Evolutionary conservation across 2,329 filamentous ascomycete species (phyloP).

Genomic region (Neofusicoccum cordaticola): DNA sequence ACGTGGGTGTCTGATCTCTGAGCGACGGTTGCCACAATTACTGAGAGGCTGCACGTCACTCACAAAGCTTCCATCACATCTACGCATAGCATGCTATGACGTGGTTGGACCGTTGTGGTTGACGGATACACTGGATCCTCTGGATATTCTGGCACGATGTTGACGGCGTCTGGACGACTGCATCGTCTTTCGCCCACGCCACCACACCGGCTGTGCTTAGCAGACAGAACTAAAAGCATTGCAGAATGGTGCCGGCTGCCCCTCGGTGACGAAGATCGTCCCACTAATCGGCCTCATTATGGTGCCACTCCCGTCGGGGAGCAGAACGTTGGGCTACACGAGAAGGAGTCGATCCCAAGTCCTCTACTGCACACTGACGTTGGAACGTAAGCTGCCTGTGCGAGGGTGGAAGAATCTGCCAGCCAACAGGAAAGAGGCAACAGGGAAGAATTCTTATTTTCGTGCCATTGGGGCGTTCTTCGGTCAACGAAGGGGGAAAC

Average conservation of each 20-base stretch:
- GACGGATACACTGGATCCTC: not conserved
- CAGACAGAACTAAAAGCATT: not conserved
- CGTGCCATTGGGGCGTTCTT: not conserved
- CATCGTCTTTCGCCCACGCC: not conserved
- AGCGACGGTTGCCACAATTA: no score
- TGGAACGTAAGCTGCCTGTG: not conserved
- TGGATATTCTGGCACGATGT: no score
- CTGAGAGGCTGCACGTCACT: not conserved
- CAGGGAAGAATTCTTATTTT: not conserved
- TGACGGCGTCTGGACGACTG: no score
- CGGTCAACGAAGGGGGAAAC: no score
- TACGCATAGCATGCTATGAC: not conserved
- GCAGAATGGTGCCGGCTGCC: not conserved
- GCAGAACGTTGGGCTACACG: not conserved
- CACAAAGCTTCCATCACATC: not conserved
- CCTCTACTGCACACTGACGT: constrained; percentile 1
- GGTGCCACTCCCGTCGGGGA: not conserved
- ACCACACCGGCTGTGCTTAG: not conserved
- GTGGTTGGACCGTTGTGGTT: not conserved
- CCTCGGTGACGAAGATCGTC: not conserved
- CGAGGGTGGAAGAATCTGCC: not conserved
- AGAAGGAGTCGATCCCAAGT: constrained; percentile 2
- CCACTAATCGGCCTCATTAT: not conserved
- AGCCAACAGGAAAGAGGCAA: not conserved
- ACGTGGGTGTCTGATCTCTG: no score